These are phyloP conservation scores for Paradendryphiella salina DNA, from an alignment of 2,329 filamentous ascomycete species.

Conservation along the genomic window DNA sequence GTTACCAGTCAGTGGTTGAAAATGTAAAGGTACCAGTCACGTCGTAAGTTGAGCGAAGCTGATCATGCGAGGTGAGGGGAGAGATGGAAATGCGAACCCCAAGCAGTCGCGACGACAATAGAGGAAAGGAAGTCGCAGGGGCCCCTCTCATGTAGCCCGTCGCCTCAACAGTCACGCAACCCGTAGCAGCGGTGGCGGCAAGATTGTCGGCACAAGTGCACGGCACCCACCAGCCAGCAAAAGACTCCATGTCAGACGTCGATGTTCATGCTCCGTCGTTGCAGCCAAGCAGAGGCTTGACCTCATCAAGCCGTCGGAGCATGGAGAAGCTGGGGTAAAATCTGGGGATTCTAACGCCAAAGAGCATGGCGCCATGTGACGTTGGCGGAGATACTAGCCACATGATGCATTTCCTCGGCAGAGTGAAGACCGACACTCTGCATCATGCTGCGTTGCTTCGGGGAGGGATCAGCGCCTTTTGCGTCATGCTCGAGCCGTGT, in stretches of 20 bases:
- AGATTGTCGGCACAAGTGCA: slow-evolving; percentile 13
- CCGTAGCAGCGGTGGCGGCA: neutral
- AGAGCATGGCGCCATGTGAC: slow-evolving; percentile 7
- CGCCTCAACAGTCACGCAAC: neutral
- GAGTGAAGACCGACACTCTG: slow-evolving; percentile 20
- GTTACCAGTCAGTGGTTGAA: neutral
- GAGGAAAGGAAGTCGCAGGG: no score
- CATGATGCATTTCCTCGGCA: slow-evolving; percentile 16
- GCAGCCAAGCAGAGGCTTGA: slow-evolving; percentile 21
- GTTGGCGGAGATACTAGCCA: slow-evolving; percentile 15
- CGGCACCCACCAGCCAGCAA: slow-evolving; percentile 5
- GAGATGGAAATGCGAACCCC: neutral
- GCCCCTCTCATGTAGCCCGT: slow-evolving; percentile 14
- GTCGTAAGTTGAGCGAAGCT: neutral
- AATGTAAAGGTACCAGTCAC: no score
- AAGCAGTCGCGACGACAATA: neutral
- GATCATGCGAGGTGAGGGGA: neutral
- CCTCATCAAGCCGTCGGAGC: slow-evolving; percentile 19
- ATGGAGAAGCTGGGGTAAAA: slow-evolving; percentile 26
- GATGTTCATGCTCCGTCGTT: slow-evolving; percentile 9
- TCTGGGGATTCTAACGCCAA: slow-evolving; percentile 20
- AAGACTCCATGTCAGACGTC: slow-evolving; percentile 14
- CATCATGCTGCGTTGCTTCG: neutral
- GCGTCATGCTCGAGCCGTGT: neutral
- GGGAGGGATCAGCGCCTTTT: slow-evolving; percentile 13